Evolutionary conservation across 768 basidiomycete genomes (phyloP), one percentile per base, ranked within the genome.

Genomic region (Pulveroboletus sp.): DNA sequence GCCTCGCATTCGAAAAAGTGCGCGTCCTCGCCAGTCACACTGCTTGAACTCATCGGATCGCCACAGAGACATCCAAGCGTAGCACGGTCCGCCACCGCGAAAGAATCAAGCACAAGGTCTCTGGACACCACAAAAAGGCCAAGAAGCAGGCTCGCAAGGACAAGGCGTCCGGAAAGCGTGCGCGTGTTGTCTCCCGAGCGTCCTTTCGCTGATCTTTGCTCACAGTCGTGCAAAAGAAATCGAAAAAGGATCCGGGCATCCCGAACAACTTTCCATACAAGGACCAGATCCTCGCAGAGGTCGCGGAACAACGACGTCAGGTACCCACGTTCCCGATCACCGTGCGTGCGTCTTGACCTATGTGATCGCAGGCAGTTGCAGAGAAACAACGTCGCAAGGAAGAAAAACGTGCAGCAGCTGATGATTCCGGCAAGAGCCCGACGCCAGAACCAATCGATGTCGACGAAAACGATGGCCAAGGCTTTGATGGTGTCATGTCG

Each of bases 211-310:
- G 36, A 51, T 50, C 45, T 6, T 35, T 39, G 6, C 27, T 41
- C 32, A 36, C 47, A 58, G 58, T 20, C 43, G 44, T 49, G 24
- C 81, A 84, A 53, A 77, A 81, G 61, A 66, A 66, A 49, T 66
- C 63, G 8, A 69, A 59, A 54, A 93, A 91, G 67, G 93, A 97
- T 67, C 91, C 89, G 26, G 93, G 93, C 38, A 93, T 96, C 56
- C 93, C 93, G 7, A 94, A 88, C 69, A 84, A 82, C 51, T 93
- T 93, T 71, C 93, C 91, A 5, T 93, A 85, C 77, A 97, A 95
- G 70, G 93, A 94, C 61, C 85, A 92, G 68, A 86, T 97, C 55
- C 73, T 97, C 24, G 93, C 92, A 5, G 93, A 97, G 61, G 78
- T 95, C 44, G 85, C 85, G 38, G 88, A 89, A 59, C 79, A 89